Conservation (phyloP, 179 eudicot genomes). For the Gypsophila paniculata region DNA sequence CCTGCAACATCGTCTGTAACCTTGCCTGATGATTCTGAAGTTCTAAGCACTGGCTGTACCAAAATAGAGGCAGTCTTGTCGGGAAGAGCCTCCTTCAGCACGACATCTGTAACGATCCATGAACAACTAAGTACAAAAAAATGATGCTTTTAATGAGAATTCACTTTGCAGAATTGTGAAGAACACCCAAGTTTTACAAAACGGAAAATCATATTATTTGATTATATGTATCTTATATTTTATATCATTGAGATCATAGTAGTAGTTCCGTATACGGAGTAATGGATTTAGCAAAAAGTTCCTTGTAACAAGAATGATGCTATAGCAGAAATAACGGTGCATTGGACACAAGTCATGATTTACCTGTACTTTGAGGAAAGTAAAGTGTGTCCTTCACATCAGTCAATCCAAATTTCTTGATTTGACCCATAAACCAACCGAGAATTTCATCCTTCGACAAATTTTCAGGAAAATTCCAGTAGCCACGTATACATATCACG, state of each 20-base stretch:
- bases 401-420: constrained; percentile 47
- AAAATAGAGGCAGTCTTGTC: constrained; percentile 60
- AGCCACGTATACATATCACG: constrained; percentile 81
- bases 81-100: constrained; percentile 63
- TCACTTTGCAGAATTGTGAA: neutral
- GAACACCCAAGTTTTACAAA: neutral
- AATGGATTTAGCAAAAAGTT: neutral
- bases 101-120: constrained; percentile 40
- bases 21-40: constrained; percentile 18
- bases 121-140: neutral
- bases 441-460: constrained; percentile 40
- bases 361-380: constrained; percentile 68
- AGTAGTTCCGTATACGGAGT: neutral
- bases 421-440: constrained; percentile 60
- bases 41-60: constrained; percentile 46
- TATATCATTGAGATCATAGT: neutral
- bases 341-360: neutral
- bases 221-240: too few relatives aligned
- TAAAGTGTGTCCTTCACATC: constrained; percentile 61
- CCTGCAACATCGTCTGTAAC: constrained; percentile 39
- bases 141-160: neutral
- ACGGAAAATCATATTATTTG: too few relatives aligned
- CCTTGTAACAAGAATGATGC: neutral
- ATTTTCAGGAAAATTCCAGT: constrained; percentile 67
- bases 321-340: neutral